Evolutionary conservation across 495 filamentous ascomycete species (phyloP).

Genomic region (Gamarada debralockiae): DNA sequence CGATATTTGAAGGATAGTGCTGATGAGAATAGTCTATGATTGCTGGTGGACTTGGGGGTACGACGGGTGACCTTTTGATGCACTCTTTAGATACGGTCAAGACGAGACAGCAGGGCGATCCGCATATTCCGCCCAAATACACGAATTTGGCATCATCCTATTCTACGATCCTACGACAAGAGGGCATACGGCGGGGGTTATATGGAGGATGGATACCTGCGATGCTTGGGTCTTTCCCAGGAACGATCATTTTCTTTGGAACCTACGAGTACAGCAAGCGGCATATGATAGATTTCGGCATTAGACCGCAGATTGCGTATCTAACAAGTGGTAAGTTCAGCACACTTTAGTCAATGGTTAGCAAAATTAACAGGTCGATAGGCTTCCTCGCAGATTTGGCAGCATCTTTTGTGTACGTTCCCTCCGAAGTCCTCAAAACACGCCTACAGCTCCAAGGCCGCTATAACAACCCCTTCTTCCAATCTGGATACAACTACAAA

Average conservation of each 20-base stretch:
- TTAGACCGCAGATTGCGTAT: conserved; percentile 78
- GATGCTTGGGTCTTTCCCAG: conserved; percentile 87
- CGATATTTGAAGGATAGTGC: conserved; percentile 8
- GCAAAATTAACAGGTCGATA: conserved; percentile 32
- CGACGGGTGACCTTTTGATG: conserved; percentile 95
- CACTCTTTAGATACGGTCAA: conserved; percentile 98
- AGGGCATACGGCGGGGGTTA: conserved; percentile 82
- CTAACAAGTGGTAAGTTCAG: conserved; percentile 63
- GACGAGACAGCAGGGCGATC: conserved; percentile 97
- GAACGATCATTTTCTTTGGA: conserved; percentile 93
- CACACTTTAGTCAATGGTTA: neutral
- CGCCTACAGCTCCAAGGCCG: conserved; percentile 91
- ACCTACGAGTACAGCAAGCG: conserved; percentile 95
- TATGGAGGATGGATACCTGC: conserved; percentile 91
- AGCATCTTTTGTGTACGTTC: conserved; percentile 89
- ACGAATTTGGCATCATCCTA: conserved; percentile 85
- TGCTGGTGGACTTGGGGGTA: conserved; percentile 86
- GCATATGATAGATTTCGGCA: conserved; percentile 74
- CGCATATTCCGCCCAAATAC: conserved; percentile 86
- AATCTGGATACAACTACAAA: conserved; percentile 91
- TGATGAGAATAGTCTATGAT: conserved; percentile 72
- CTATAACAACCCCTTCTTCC: conserved; percentile 89
- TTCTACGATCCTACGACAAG: conserved; percentile 85
- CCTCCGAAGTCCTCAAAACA: conserved; percentile 94
- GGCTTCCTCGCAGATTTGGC: conserved; percentile 90